These are phyloP conservation scores for Moesziomyces parantarcticus DNA, from an alignment of 1,284 basidiomycete species.

Conservation along the genomic window DNA sequence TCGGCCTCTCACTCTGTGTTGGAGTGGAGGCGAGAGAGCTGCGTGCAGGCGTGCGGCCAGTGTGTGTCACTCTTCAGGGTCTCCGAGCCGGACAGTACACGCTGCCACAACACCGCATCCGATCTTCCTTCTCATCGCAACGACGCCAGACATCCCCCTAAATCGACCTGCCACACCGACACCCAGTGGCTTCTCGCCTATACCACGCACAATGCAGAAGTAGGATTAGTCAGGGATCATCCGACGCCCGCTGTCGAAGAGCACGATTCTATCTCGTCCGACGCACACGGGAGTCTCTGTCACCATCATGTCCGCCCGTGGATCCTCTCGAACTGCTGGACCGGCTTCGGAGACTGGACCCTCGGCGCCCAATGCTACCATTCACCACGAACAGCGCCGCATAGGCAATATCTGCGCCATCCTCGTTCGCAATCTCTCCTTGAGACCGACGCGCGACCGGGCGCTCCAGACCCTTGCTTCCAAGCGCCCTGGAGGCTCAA, in stretches of 20 bases:
- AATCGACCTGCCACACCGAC: neutral
- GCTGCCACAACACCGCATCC: neutral
- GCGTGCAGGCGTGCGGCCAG: neutral
- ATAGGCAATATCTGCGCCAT: constrained; percentile 38
- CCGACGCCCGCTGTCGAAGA: neutral
- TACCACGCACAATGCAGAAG: neutral
- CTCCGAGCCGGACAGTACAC: neutral
- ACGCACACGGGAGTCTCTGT: neutral
- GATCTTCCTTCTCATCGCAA: neutral
- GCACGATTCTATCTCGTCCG: neutral
- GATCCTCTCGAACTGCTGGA: neutral
- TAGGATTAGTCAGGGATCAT: neutral
- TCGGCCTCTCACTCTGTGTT: neutral
- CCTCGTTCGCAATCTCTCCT: constrained; percentile 39
- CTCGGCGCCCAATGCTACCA: neutral
- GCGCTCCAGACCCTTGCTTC: constrained; percentile 39
- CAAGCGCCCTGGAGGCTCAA: constrained; percentile 25
- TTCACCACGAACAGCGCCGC: constrained; percentile 31
- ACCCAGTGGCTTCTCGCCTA: neutral
- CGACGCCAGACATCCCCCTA: too few species aligned
- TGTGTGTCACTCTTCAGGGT: neutral
- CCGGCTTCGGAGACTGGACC: neutral
- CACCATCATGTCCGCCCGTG: constrained; percentile 11
- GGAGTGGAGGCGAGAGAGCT: neutral
- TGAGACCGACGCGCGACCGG: constrained; percentile 39